Conservation (phyloP, 768 basidiomycete genomes). For the Suillus subalutaceus region DNA sequence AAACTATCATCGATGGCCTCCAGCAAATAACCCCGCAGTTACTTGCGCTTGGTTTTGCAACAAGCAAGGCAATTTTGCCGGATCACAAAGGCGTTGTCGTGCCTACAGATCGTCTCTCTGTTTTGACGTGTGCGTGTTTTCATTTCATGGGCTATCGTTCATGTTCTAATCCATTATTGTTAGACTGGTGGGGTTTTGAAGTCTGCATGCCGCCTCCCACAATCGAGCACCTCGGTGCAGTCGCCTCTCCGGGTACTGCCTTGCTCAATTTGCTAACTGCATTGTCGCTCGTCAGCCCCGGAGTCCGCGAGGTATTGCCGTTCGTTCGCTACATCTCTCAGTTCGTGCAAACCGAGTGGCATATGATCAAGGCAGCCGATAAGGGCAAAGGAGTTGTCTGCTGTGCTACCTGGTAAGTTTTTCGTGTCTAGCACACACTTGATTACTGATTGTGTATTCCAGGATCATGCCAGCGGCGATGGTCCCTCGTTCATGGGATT, state of each 20-base stretch:
- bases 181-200: conserved; percentile 94
- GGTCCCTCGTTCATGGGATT: conserved; percentile 84
- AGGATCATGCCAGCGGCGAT: conserved; percentile 83
- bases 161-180: conserved; percentile 12
- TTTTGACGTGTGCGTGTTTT: conserved; percentile 68
- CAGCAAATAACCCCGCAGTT: conserved; percentile 75
- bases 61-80: conserved; percentile 63
- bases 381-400: conserved; percentile 81
- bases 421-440: background rate
- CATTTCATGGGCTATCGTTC: background rate
- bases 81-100: conserved; percentile 73
- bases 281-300: conserved; percentile 66
- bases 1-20: conserved; percentile 69
- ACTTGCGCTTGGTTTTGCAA: conserved; percentile 77
- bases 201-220: conserved; percentile 74
- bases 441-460: conserved; percentile 1
- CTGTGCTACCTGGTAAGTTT: conserved; percentile 79
- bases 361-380: conserved; percentile 61
- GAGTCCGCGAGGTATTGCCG: conserved; percentile 81
- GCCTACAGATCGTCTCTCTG: conserved; percentile 76
- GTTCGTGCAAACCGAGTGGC: conserved; percentile 78
- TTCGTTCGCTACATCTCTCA: conserved; percentile 83
- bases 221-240: conserved; percentile 61
- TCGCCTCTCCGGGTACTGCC: conserved; percentile 55
- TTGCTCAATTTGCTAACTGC: conserved; percentile 79